Conservation (phyloP, 306 rosid genomes). For the Dryas drummondii region DNA sequence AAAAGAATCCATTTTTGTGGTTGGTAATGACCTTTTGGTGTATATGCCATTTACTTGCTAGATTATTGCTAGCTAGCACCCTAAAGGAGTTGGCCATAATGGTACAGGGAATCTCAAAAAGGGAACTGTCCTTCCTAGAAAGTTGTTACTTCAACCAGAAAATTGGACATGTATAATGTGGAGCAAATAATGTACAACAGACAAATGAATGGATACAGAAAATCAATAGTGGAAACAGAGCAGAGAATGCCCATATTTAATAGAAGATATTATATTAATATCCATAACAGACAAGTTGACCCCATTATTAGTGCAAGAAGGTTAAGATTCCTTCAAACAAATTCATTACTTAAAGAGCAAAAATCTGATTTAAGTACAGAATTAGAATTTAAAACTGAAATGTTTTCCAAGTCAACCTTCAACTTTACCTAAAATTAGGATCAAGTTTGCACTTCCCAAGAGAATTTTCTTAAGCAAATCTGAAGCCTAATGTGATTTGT, state of each 20-base stretch:
- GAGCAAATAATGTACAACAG: constrained; percentile 1
- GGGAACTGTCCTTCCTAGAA: constrained; percentile 12
- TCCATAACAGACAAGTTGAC: constrained; percentile 16
- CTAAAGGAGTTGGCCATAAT: constrained; percentile 15
- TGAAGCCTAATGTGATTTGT: not conserved
- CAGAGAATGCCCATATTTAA: not conserved
- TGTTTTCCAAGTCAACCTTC: not conserved
- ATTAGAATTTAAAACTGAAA: not conserved
- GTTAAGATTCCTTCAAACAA: constrained; percentile 3
- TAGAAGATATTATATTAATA: not conserved
- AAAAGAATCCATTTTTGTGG: not conserved
- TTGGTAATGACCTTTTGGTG: constrained; percentile 13
- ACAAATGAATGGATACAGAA: constrained; percentile 19
- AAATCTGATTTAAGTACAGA: not conserved
- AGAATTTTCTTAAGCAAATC: not conserved
- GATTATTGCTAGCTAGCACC: not conserved
- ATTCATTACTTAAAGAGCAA: not conserved
- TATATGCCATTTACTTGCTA: not conserved
- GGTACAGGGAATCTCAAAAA: constrained; percentile 26
- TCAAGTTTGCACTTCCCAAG: constrained; percentile 5
- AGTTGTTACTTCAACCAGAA: constrained; percentile 2
- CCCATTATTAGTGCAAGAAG: not conserved
- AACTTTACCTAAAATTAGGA: not conserved
- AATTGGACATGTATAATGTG: not conserved
- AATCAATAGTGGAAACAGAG: constrained; percentile 23